Evolutionary conservation across 202 grass and related monocot genomes (phyloP).

Genomic region (Musa balbisiana): DNA sequence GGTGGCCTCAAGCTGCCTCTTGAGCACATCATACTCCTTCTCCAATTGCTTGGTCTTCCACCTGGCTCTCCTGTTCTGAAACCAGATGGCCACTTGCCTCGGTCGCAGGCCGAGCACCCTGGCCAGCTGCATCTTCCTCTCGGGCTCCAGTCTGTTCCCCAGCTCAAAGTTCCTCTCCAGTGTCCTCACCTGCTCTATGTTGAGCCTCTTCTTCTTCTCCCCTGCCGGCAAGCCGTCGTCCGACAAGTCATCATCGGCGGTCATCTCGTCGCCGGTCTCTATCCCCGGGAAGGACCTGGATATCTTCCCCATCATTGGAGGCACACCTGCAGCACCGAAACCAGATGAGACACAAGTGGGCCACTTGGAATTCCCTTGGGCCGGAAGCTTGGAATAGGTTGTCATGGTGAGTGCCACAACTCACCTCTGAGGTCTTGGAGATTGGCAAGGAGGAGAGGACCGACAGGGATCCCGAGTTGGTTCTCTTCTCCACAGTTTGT

Average conservation of each 20-base stretch:
- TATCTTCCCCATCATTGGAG: conserved; percentile 72
- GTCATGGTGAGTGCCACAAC: background rate
- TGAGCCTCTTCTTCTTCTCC: conserved; percentile 94
- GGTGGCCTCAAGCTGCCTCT: conserved; percentile 72
- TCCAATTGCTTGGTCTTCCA: conserved; percentile 99
- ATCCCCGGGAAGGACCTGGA: conserved; percentile 39
- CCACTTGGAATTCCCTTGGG: background rate
- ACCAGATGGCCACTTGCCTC: conserved; percentile 97
- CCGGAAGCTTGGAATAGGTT: background rate
- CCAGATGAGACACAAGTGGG: too few relatives aligned
- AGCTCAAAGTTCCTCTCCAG: conserved; percentile 99
- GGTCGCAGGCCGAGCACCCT: conserved; percentile 74
- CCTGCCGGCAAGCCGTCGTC: conserved; percentile 75
- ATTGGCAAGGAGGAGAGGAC: conserved; percentile 19
- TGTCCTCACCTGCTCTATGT: conserved; percentile 92
- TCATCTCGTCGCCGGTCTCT: conserved; percentile 32
- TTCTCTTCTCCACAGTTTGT: conserved; percentile 46
- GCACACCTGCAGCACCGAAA: conserved; percentile 43
- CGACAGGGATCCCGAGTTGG: conserved; percentile 15
- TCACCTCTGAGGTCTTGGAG: conserved; percentile 68
- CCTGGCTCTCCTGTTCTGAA: conserved; percentile 88
- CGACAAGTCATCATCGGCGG: conserved; percentile 74
- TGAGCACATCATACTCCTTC: conserved; percentile 92
- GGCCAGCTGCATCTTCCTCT: conserved; percentile 88
- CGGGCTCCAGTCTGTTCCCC: conserved; percentile 92